Base-by-base conservation (phyloP, 2,329 filamentous ascomycete genomes). In the Phyllosticta capitalensis region DNA sequence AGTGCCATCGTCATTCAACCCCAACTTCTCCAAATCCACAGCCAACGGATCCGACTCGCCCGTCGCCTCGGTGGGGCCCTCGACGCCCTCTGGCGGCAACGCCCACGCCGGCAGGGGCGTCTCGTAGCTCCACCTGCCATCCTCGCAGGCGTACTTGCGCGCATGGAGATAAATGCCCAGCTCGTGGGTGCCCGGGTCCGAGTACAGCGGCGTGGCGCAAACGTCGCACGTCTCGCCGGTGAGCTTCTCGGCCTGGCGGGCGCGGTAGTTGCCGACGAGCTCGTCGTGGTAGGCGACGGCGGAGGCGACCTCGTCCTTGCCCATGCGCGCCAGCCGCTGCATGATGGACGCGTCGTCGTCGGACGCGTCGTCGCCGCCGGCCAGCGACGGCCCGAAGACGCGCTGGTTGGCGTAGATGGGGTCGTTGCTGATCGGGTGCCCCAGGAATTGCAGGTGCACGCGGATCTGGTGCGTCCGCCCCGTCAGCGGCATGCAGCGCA, bases 381-480 rank as follows among this genome's bases (percentile, higher is more conserved):
- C 94, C 0, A 99, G 83, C 9, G 86, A 81, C 0, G 86, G 79
- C 0, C 94, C 94, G 79, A 95, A 99, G 10, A 99, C 94, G 60
- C 86, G 85, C 69, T 90, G 86, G 70, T 99, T 99, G 67, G 90
- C 91, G 72, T 99, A 99, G 66, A 99, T 97, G 7, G 94, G 94
- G 69, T 99, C 94, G 72, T 99, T 99, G 64, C 90, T 86, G 66
- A 99, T 97, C 1, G 94, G 94, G 69, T 97, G 89, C 1, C 94
- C 94, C 3, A 99, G 79, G 72, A 90, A 95, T 70, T 99, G 94
- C 17, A 99, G 80, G 68, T 99, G 94, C 19, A 99, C 94, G 33
- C 94, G 85, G 54, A 99, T 82, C 72, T 99, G 94, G 69, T 99
- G 94, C 12, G 94, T 99, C 55, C 94, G 84, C 0, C 94, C 94